Evolutionary conservation across 1,139 yeast genomes (phyloP).

Genomic region (Arxiozyma slooffiae): DNA sequence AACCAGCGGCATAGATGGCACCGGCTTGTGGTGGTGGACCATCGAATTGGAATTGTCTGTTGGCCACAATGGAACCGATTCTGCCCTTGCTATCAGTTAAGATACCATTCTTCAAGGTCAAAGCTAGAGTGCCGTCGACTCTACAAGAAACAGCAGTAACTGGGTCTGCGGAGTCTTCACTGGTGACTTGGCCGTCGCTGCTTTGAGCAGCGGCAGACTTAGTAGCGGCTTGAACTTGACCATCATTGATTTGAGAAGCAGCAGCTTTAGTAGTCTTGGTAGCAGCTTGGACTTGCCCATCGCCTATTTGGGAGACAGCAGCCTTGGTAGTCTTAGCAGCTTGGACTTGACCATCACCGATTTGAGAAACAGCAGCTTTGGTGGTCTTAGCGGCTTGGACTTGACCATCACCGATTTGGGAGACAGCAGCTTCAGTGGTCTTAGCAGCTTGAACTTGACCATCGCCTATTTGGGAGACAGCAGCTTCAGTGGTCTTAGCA

Average conservation of each 20-base stretch:
- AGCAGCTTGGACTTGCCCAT: slow-evolving; percentile 69
- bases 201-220: no score
- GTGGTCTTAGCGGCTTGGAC: slow-evolving; percentile 35
- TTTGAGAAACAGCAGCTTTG: slow-evolving; percentile 17
- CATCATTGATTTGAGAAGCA: slow-evolving; percentile 13
- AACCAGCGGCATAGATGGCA: slow-evolving; percentile 77
- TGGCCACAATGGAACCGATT: slow-evolving; percentile 70
- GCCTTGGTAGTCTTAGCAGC: slow-evolving; percentile 29
- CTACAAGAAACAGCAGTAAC: slow-evolving; percentile 38
- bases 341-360: slow-evolving; percentile 13
- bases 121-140: slow-evolving; percentile 42
- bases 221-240: no score
- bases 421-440: slow-evolving; percentile 35
- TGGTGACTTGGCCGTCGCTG: slow-evolving; percentile 47
- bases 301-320: slow-evolving; percentile 41
- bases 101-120: slow-evolving; percentile 45
- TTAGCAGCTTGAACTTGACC: slow-evolving; percentile 41
- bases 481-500: slow-evolving; percentile 28
- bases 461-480: slow-evolving; percentile 45
- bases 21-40: slow-evolving; percentile 93
- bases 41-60: slow-evolving; percentile 82
- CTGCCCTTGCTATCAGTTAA: slow-evolving; percentile 59
- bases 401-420: slow-evolving; percentile 51
- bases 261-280: slow-evolving; percentile 45
- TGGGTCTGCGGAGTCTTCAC: slow-evolving; percentile 12